These are phyloP conservation scores for Gardenia jasminoides DNA, from an alignment of 257 asterid species.

Conservation along the genomic window DNA sequence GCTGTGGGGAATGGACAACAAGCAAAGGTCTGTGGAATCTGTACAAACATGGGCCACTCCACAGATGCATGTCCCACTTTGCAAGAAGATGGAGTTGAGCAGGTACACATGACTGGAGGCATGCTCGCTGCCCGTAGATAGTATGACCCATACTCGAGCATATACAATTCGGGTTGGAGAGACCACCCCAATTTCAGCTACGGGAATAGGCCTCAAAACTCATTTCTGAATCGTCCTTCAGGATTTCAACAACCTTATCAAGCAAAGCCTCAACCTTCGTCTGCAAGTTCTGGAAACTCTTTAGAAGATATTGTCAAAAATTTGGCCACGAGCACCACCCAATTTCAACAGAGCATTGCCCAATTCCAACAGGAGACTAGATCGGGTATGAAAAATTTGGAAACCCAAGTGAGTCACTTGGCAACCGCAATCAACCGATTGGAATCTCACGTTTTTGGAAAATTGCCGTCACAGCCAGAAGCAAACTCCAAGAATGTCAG, in stretches of 20 bases:
- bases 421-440: neutral
- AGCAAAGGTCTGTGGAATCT: no score
- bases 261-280: no score
- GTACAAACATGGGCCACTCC: no score
- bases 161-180: neutral
- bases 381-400: no score
- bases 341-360: no score
- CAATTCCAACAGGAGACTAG: no score
- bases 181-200: neutral
- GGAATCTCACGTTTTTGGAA: neutral
- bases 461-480: neutral
- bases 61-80: neutral
- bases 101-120: neutral
- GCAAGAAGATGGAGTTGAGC: neutral
- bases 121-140: neutral
- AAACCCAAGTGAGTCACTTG: neutral
- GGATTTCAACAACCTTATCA: no score
- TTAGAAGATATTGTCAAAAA: neutral
- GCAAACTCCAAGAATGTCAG: neutral
- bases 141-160: neutral
- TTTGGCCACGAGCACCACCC: neutral
- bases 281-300: neutral
- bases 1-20: no score
- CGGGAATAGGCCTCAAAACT: neutral
- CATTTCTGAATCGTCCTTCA: no score